Evolutionary conservation across 148 eudicot genomes (phyloP).

Genomic region (Agrostemma githago): DNA sequence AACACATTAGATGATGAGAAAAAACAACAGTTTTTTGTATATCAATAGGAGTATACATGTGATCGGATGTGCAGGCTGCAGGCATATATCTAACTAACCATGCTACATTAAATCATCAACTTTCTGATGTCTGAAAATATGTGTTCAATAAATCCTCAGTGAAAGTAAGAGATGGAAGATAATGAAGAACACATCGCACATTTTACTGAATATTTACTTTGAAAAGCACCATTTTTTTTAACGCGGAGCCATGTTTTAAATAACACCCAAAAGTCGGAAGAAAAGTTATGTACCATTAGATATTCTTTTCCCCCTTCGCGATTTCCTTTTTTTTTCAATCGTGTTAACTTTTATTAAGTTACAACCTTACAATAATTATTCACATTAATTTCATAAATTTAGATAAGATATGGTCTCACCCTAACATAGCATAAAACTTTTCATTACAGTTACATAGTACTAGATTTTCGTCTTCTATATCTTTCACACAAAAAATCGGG

Average conservation of each 20-base stretch:
- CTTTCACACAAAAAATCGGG: too few species aligned
- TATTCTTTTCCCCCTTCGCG: too few species aligned
- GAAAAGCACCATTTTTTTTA: not conserved
- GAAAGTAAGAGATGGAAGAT: not conserved
- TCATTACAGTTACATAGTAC: too few species aligned
- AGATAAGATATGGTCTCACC: too few species aligned
- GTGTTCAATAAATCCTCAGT: not conserved
- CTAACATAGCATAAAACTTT: too few species aligned
- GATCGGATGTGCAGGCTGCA: not conserved
- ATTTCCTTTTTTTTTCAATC: too few species aligned
- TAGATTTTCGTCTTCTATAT: too few species aligned
- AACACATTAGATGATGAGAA: conserved; percentile 10
- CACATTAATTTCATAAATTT: too few species aligned
- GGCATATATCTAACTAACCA: not conserved
- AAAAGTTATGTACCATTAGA: not conserved
- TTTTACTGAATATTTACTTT: not conserved
- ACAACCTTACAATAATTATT: too few species aligned
- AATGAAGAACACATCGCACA: not conserved
- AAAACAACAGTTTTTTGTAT: not conserved
- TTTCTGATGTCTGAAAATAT: conserved; percentile 10
- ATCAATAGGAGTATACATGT: not conserved
- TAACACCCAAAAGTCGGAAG: conserved; percentile 2
- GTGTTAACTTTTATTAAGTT: too few species aligned
- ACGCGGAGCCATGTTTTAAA: not conserved
- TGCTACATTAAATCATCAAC: conserved; percentile 3